Conservation (phyloP, 352 stramenopile species). For the Aphanomyces astaci region DNA sequence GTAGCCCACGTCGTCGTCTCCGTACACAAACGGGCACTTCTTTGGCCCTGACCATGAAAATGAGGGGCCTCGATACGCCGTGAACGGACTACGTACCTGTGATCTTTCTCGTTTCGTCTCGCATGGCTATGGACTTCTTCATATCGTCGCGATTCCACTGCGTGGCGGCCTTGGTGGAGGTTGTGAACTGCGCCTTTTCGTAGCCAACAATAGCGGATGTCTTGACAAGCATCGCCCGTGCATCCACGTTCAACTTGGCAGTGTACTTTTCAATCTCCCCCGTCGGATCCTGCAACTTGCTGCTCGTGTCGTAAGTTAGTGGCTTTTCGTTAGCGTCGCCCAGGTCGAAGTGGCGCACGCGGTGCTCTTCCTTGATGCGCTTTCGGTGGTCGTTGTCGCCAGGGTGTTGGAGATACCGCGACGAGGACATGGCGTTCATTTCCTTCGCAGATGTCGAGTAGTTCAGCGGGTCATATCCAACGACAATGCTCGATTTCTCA, state of each 20-base stretch:
- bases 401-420: background rate
- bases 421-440: background rate
- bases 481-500: constrained; percentile 19
- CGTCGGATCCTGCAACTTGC: constrained; percentile 46
- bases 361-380: constrained; percentile 8
- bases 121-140: constrained; percentile 44
- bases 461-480: constrained; percentile 17
- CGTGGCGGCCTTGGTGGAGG: constrained; percentile 58
- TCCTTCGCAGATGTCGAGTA: constrained; percentile 17
- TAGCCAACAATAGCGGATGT: constrained; percentile 52
- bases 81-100: too few species aligned
- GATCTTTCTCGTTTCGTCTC: constrained; percentile 58
- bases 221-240: constrained; percentile 48
- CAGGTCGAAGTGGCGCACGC: constrained; percentile 17
- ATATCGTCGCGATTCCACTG: constrained; percentile 54
- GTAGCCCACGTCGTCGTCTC: constrained; percentile 73
- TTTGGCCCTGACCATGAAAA: constrained; percentile 5
- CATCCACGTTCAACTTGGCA: constrained; percentile 37
- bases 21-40: constrained; percentile 22
- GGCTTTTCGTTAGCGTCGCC: constrained; percentile 15
- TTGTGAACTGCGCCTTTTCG: constrained; percentile 44
- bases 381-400: background rate
- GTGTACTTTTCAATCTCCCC: constrained; percentile 59
- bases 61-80: too few species aligned
- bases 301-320: constrained; percentile 23